These are phyloP conservation scores for Coccomyxa sp. DNA, from an alignment of 139 green algal species.

Conservation along the genomic window DNA sequence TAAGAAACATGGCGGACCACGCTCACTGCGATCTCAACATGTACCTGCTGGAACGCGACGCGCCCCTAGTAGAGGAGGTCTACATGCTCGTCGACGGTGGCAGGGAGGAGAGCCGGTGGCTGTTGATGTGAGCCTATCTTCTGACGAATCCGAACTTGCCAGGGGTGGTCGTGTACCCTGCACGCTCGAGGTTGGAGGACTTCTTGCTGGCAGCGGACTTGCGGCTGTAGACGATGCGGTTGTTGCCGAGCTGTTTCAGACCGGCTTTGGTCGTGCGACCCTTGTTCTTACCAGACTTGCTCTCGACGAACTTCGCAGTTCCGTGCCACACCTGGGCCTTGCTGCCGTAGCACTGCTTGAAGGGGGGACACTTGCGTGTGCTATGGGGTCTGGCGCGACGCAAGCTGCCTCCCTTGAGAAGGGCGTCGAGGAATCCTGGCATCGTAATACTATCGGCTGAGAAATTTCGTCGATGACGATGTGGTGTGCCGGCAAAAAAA, in stretches of 20 bases:
- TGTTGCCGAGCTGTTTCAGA: not conserved
- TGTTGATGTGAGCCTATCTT: not conserved
- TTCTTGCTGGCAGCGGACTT: not conserved
- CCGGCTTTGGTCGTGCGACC: not conserved
- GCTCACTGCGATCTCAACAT: not conserved
- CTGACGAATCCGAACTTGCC: not conserved
- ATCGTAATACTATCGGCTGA: not conserved
- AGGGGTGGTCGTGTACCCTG: not conserved
- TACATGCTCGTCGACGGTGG: not conserved
- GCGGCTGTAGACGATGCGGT: not conserved
- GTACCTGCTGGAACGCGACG: not conserved
- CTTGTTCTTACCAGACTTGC: constrained; percentile 1
- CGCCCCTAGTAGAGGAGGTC: not conserved
- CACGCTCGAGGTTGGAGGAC: not conserved
- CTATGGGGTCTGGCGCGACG: not conserved
- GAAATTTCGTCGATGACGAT: not conserved
- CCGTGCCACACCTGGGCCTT: not conserved
- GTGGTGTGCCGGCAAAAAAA: not conserved
- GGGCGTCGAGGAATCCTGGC: not conserved
- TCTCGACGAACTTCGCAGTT: not conserved
- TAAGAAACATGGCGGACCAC: not conserved
- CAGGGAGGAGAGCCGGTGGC: not conserved
- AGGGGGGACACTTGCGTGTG: not conserved
- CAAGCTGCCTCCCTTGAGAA: not conserved
- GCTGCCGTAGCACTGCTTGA: not conserved